phyloP scores from a whole-genome alignment of 345 rosid genomes.

The Hypericum perforatum region DNA sequence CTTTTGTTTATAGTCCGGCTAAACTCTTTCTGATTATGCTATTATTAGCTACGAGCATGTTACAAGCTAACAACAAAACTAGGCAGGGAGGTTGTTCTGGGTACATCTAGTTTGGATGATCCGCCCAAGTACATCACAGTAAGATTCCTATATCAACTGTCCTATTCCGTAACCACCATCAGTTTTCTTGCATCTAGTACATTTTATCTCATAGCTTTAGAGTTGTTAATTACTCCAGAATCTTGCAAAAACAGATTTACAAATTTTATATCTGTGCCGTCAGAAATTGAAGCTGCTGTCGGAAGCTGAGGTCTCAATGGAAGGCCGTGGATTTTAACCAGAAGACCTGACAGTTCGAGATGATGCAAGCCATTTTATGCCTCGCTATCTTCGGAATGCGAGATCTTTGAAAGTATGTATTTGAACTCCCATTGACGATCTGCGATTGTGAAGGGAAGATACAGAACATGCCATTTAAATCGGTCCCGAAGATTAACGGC shows the following conservation, averaged over 20 bases:
- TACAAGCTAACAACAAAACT: constrained; percentile 77
- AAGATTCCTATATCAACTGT: constrained; percentile 2
- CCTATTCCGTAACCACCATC: too few relatives aligned
- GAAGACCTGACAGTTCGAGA: neutral
- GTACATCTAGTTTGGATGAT: constrained; percentile 70
- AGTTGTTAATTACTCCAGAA: neutral
- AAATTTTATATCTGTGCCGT: neutral
- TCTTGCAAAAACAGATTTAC: neutral
- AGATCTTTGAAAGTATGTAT: too few relatives aligned
- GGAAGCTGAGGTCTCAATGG: constrained; percentile 22
- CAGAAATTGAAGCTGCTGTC: constrained; percentile 66
- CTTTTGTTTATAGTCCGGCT: constrained; percentile 3
- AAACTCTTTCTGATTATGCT: neutral
- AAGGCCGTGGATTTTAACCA: neutral
- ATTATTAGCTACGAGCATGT: constrained; percentile 65
- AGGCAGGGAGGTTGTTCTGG: constrained; percentile 79
- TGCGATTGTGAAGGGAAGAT: too few relatives aligned
- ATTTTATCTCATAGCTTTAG: too few relatives aligned
- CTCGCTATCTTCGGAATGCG: too few relatives aligned
- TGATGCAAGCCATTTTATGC: too few relatives aligned
- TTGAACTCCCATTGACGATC: too few relatives aligned
- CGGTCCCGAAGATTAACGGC: too few relatives aligned
- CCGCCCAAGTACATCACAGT: constrained; percentile 74
- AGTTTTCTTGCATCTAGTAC: too few relatives aligned
- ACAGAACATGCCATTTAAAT: too few relatives aligned